phyloP scores from a whole-genome alignment of 495 filamentous ascomycete genomes.

The Geopyxis carbonaria region DNA sequence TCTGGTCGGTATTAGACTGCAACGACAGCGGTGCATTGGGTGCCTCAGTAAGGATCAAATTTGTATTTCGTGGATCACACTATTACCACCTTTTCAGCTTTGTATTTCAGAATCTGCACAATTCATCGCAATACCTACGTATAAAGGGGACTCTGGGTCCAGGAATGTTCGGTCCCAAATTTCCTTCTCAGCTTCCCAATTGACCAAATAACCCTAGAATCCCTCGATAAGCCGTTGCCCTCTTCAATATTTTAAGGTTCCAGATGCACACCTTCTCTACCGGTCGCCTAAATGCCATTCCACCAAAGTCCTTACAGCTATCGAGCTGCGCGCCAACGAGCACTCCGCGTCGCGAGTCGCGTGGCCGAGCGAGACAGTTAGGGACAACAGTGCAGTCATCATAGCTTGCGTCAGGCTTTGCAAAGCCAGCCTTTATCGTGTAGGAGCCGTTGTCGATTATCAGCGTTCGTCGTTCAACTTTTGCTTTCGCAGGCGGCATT shows the following conservation, averaged over 20 bases:
- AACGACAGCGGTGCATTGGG: conserved; percentile 69
- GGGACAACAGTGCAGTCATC: conserved; percentile 56
- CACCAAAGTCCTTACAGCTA: conserved; percentile 73
- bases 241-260: not conserved
- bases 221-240: conserved; percentile 27
- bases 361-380: conserved; percentile 73
- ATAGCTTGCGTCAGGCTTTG: conserved; percentile 27
- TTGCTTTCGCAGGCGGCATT: too few relatives aligned
- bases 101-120: conserved; percentile 22
- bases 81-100: conserved; percentile 25
- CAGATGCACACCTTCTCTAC: conserved; percentile 49
- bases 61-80: conserved; percentile 65
- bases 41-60: conserved; percentile 71
- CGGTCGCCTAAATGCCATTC: conserved; percentile 70
- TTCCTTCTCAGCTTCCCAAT: conserved; percentile 91
- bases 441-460: conserved; percentile 89
- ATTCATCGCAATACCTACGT: conserved; percentile 5
- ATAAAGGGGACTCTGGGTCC: conserved; percentile 47
- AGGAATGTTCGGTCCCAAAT: conserved; percentile 91
- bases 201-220: conserved; percentile 84
- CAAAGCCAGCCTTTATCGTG: conserved; percentile 84
- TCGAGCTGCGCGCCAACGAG: conserved; percentile 70
- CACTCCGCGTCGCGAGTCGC: conserved; percentile 54
- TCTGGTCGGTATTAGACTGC: conserved; percentile 83
- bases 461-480: conserved; percentile 53